These are phyloP conservation scores for Dendrocalamus sinicus DNA, from an alignment of 176 grass and related monocot species.

Conservation along the genomic window DNA sequence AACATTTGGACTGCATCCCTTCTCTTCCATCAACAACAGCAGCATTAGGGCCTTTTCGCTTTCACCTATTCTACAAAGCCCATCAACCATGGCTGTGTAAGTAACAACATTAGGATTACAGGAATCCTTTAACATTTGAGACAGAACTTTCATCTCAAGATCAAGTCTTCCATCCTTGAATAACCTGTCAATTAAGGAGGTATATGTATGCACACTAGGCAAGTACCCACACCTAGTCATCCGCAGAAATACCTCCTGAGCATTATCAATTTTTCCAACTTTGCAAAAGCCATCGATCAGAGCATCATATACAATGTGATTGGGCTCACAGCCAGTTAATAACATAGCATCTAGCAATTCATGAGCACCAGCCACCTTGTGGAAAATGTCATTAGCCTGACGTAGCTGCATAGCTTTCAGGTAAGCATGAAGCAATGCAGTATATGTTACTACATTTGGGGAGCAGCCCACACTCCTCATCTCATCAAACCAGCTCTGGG, in stretches of 20 bases:
- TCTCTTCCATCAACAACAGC: slow-evolving; percentile 79
- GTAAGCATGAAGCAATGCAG: slow-evolving; percentile 92
- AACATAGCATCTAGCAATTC: slow-evolving; percentile 80
- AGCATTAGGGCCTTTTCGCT: slow-evolving; percentile 75
- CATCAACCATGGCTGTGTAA: slow-evolving; percentile 96
- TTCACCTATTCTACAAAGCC: slow-evolving; percentile 88
- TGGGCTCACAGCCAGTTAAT: slow-evolving; percentile 72
- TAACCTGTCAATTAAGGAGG: slow-evolving; percentile 83
- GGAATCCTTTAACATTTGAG: slow-evolving; percentile 85
- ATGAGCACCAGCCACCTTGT: slow-evolving; percentile 74
- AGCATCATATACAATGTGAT: slow-evolving; percentile 91
- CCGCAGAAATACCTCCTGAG: slow-evolving; percentile 82
- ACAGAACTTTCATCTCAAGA: slow-evolving; percentile 92
- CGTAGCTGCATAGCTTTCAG: slow-evolving; percentile 75
- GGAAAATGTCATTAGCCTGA: slow-evolving; percentile 75
- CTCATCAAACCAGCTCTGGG: slow-evolving; percentile 75
- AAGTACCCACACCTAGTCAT: slow-evolving; percentile 81
- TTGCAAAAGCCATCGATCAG: slow-evolving; percentile 94
- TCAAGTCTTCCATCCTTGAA: slow-evolving; percentile 94
- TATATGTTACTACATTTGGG: slow-evolving; percentile 91
- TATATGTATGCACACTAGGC: slow-evolving; percentile 90
- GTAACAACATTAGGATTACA: slow-evolving; percentile 91
- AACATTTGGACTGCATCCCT: slow-evolving; percentile 90
- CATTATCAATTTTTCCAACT: slow-evolving; percentile 75
- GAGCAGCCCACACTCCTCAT: slow-evolving; percentile 71